Conservation (phyloP, 306 rosid species). For the Parietaria judaica region DNA sequence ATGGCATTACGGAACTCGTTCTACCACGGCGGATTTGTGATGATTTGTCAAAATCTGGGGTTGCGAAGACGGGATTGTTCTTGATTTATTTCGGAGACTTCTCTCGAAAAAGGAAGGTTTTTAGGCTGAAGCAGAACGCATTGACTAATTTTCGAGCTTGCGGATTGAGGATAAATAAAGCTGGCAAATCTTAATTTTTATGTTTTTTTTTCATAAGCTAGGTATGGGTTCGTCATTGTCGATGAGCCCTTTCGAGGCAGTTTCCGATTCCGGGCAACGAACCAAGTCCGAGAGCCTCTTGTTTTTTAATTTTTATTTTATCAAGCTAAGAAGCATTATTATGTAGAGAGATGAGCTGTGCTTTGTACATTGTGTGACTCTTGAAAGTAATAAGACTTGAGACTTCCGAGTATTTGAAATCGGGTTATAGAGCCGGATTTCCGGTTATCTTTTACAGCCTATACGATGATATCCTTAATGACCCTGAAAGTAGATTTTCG, state of each 20-base stretch:
- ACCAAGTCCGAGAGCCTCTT: constrained; percentile 21
- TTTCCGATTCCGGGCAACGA: constrained; percentile 17
- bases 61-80: constrained; percentile 22
- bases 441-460: constrained; percentile 27
- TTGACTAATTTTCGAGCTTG: constrained; percentile 32
- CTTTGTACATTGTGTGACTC: constrained; percentile 51
- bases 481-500: constrained; percentile 14
- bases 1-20: constrained; percentile 18
- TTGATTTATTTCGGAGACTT: constrained; percentile 19
- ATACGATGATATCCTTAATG: constrained; percentile 19
- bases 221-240: constrained; percentile 16
- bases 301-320: constrained; percentile 13
- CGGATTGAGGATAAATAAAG: constrained; percentile 32
- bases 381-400: constrained; percentile 26
- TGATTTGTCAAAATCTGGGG: constrained; percentile 7
- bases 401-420: constrained; percentile 25
- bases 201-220: constrained; percentile 15
- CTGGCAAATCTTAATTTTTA: constrained; percentile 15
- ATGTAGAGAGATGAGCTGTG: constrained; percentile 40
- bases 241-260: constrained; percentile 15
- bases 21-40: constrained; percentile 11
- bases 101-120: constrained; percentile 24
- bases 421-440: constrained; percentile 22
- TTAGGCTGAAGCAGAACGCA: constrained; percentile 27
- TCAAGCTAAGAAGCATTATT: constrained; percentile 23